A percentile compares a stretch with the other conserved stretches of the same genome.
Evolutionary conservation across 495 filamentous ascomycete genomes (phyloP).

Genomic region (Daldinia bambusicola): DNA sequence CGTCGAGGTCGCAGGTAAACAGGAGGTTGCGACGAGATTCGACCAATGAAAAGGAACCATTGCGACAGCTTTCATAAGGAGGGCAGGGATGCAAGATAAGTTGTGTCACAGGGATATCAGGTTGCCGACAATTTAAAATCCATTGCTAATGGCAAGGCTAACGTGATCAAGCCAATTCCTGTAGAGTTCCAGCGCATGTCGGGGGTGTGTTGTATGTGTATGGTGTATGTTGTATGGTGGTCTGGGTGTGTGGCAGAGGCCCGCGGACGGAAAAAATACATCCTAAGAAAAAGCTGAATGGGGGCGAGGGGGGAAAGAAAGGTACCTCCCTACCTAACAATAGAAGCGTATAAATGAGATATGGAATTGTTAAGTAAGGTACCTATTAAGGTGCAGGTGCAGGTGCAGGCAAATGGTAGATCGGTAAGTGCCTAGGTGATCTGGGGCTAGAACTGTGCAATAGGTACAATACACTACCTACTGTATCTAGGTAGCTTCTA

Average conservation of each 20-base stretch:
- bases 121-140: constrained; percentile 44
- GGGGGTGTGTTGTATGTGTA: constrained; percentile 12
- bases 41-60: constrained; percentile 36
- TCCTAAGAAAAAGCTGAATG: constrained; percentile 17
- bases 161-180: constrained; percentile 45
- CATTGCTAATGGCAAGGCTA: constrained; percentile 45
- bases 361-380: background rate
- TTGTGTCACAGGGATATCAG: constrained; percentile 45
- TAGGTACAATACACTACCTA: too few relatives aligned
- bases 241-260: constrained; percentile 25
- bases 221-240: constrained; percentile 3
- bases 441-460: too few relatives aligned
- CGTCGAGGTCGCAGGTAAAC: constrained; percentile 45
- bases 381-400: too few relatives aligned
- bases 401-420: background rate
- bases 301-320: constrained; percentile 11
- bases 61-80: constrained; percentile 40
- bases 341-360: background rate
- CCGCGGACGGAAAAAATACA: constrained; percentile 27
- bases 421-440: constrained; percentile 4
- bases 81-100: constrained; percentile 37
- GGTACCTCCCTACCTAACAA: constrained; percentile 19
- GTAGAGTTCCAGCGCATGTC: constrained; percentile 32
- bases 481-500: constrained; percentile 25
- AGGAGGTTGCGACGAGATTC: constrained; percentile 42